A percentile compares a stretch with the other conserved stretches of the same genome.
Evolutionary conservation across 768 basidiomycete species (phyloP).

Genomic region (Scleroderma citrinum): DNA sequence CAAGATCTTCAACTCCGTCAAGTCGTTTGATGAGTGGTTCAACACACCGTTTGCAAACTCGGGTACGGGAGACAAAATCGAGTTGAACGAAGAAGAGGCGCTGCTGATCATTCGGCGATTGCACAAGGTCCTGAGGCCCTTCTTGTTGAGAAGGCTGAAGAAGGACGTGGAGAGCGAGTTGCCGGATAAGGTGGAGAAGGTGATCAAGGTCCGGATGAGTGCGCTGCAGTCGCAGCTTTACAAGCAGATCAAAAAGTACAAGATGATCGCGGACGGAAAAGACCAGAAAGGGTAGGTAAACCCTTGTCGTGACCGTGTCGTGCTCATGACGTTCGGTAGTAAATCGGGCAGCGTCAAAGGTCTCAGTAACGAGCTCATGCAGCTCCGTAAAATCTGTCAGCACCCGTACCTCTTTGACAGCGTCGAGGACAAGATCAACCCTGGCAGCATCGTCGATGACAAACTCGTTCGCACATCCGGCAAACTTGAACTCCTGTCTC

Average conservation of each 20-base stretch:
- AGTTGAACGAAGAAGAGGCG: constrained; percentile 99
- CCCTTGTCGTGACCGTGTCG: background rate
- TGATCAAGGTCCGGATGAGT: constrained; percentile 94
- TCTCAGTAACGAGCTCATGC: constrained; percentile 93
- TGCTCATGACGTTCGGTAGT: constrained; percentile 29
- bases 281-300: constrained; percentile 63
- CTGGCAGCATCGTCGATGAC: constrained; percentile 74
- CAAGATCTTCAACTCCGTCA: constrained; percentile 97
- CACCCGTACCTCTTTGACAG: constrained; percentile 96
- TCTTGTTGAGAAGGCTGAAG: constrained; percentile 88
- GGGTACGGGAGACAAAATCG: constrained; percentile 97
- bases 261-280: constrained; percentile 88
- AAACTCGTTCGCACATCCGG: constrained; percentile 83
- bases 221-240: constrained; percentile 88
- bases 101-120: constrained; percentile 93
- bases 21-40: constrained; percentile 99
- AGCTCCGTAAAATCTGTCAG: constrained; percentile 96
- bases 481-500: constrained; percentile 87
- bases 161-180: constrained; percentile 95
- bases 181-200: constrained; percentile 97
- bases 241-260: constrained; percentile 97
- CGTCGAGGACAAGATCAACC: constrained; percentile 92
- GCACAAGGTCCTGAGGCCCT: constrained; percentile 93
- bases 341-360: constrained; percentile 80
- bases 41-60: constrained; percentile 99